Base-by-base conservation (phyloP, 139 green algal genomes). In the Microglena sp. region DNA sequence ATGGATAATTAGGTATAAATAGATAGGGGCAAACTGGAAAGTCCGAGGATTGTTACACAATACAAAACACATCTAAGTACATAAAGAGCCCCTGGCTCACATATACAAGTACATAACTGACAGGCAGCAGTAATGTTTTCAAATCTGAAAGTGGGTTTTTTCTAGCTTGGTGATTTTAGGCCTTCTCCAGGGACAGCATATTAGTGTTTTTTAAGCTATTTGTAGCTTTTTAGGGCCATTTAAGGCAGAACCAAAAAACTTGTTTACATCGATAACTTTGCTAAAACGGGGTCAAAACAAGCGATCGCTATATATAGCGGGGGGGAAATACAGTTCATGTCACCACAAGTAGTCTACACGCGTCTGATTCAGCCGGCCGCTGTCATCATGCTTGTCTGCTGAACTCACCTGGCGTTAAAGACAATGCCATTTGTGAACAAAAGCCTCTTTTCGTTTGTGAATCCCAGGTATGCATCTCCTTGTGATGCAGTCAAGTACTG, bases 371-470 rank as follows among this genome's bases (percentile, higher is more conserved):
- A 15, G 11, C 11, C 11, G 15, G 40, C 40, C 15, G 15, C 15
- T 15, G 40, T 24, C 11, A 11, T 24, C 11, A 11, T 24, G 40
- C 15, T 11, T 11, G 11, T 24, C 11, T 15, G 15, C 7, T 30
- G 6, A 33, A 68, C 67, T 36, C 24, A 82, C 82, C 81, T 75
- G 50, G 89, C 77, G 61, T 86, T 68, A 35, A 92, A 67, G 0
- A 60, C 75, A 0, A 86, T 62, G 2, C 86, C 86, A 7, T 86
- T 65, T 0, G 60, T 50, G 30, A 92, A 90, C 22, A 84, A 70
- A 63, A 85, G 67, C 11, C 67, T 35, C 3, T 60, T 57, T 30
- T 90, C 83, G 3, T 73, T 36, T 1, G 67, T 75, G 70, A 90
- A 56, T 62, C 74, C 62, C 70, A 60, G 45, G 53, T 64, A 63